phyloP scores from a whole-genome alignment of 2,329 filamentous ascomycete genomes.

The Fusarium sp. region DNA sequence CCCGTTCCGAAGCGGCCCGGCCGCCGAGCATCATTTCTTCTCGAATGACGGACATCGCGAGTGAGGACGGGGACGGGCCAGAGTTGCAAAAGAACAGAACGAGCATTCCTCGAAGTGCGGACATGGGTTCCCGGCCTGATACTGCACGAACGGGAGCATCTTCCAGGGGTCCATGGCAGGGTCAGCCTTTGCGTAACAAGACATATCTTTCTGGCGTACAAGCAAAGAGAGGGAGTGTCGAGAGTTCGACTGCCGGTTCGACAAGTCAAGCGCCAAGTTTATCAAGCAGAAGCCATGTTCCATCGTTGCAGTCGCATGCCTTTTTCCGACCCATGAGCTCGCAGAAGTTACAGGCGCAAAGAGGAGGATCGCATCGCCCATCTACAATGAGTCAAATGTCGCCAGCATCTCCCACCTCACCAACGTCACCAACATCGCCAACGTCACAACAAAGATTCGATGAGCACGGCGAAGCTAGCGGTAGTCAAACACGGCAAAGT shows the following conservation, averaged over 20 bases:
- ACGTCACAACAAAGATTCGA: slow-evolving; percentile 47
- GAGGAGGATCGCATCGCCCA: slow-evolving; percentile 66
- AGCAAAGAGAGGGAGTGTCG: slow-evolving; percentile 55
- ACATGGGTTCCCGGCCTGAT: slow-evolving; percentile 61
- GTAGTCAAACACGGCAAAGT: slow-evolving; percentile 62
- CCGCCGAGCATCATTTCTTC: slow-evolving; percentile 76
- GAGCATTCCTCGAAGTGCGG: slow-evolving; percentile 52
- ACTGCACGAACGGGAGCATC: slow-evolving; percentile 62
- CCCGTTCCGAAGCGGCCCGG: slow-evolving; percentile 55
- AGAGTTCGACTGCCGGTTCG: slow-evolving; percentile 59
- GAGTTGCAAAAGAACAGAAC: slow-evolving; percentile 45
- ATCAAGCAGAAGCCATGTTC: slow-evolving; percentile 86
- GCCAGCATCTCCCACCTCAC: slow-evolving; percentile 29
- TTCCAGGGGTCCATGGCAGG: slow-evolving; percentile 59
- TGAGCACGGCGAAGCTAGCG: slow-evolving; percentile 55
- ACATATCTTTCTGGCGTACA: slow-evolving; percentile 54
- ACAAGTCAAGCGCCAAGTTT: slow-evolving; percentile 66
- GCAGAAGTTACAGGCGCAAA: slow-evolving; percentile 90
- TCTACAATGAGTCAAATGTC: slow-evolving; percentile 52
- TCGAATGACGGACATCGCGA: slow-evolving; percentile 73
- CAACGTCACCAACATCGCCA: slow-evolving; percentile 23
- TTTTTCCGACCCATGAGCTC: slow-evolving; percentile 99
- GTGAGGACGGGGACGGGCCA: slow-evolving; percentile 62
- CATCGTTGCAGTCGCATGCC: slow-evolving; percentile 85
- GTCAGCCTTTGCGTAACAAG: slow-evolving; percentile 64